phyloP scores from a whole-genome alignment of 768 basidiomycete species.

The Trametes cubensis region DNA sequence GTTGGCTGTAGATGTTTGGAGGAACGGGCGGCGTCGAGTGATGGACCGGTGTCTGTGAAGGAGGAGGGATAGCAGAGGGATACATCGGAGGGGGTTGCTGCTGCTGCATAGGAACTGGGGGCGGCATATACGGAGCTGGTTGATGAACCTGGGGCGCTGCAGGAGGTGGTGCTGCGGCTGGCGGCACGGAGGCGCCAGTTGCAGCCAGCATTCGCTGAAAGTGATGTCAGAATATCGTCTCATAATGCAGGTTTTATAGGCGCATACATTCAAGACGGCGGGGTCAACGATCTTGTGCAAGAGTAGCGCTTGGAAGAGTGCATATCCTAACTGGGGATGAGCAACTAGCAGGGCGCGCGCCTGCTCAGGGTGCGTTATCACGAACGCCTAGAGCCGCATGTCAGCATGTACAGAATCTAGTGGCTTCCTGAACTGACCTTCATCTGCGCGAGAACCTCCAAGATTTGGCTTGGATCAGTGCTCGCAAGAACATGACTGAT shows the following conservation, averaged over 20 bases:
- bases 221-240: background rate
- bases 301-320: constrained; percentile 91
- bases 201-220: constrained; percentile 54
- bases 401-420: background rate
- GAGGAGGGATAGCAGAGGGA: constrained; percentile 19
- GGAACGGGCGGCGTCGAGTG: constrained; percentile 30
- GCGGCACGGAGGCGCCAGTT: constrained; percentile 29
- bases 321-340: constrained; percentile 94
- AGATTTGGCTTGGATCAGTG: constrained; percentile 80
- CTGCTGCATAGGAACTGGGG: constrained; percentile 31
- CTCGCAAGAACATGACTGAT: constrained; percentile 86
- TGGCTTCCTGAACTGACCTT: constrained; percentile 63
- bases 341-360: constrained; percentile 75
- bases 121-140: constrained; percentile 22
- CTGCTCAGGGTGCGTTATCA: constrained; percentile 89
- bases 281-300: constrained; percentile 93
- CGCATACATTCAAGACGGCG: constrained; percentile 70
- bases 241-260: background rate
- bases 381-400: constrained; percentile 67
- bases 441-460: constrained; percentile 97
- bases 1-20: constrained; percentile 32
- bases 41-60: constrained; percentile 26
- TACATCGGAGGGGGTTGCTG: constrained; percentile 32
- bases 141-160: constrained; percentile 17
- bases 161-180: constrained; percentile 22